Conservation (phyloP, 257 asterid genomes). For the Buddleja alternifolia region DNA sequence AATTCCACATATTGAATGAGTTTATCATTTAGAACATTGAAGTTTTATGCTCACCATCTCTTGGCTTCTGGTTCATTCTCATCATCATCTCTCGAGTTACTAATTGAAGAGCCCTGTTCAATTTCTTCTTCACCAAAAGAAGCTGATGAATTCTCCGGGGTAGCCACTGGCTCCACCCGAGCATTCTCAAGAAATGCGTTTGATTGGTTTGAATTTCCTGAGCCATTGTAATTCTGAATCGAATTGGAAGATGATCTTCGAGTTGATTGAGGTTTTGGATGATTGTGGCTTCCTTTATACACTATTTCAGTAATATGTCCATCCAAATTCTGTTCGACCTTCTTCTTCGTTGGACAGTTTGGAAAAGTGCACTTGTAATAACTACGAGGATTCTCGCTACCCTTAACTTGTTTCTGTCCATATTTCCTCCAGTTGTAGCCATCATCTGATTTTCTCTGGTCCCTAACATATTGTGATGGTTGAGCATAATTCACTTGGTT, state of each 20-base stretch:
- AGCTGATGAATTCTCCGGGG: constrained; percentile 57
- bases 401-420: constrained; percentile 59
- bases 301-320: constrained; percentile 72
- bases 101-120: constrained; percentile 52
- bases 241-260: constrained; percentile 54
- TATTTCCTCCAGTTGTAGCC: constrained; percentile 76
- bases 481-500: constrained; percentile 33
- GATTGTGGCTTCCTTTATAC: constrained; percentile 65
- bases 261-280: constrained; percentile 66
- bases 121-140: constrained; percentile 62
- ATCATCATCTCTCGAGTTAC: constrained; percentile 55
- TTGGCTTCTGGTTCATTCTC: constrained; percentile 61
- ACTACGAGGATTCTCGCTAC: constrained; percentile 62
- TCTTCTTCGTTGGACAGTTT: constrained; percentile 62
- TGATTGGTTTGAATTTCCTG: constrained; percentile 33
- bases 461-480: constrained; percentile 51
- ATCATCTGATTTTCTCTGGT: constrained; percentile 56
- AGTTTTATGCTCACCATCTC: constrained; percentile 48
- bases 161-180: constrained; percentile 34
- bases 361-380: constrained; percentile 62
- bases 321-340: constrained; percentile 57
- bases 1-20: neutral
- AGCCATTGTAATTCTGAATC: constrained; percentile 34
- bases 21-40: neutral
- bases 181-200: constrained; percentile 35